These are phyloP conservation scores for Cercospora beticola DNA, from an alignment of 2,329 filamentous ascomycete species.

Conservation along the genomic window DNA sequence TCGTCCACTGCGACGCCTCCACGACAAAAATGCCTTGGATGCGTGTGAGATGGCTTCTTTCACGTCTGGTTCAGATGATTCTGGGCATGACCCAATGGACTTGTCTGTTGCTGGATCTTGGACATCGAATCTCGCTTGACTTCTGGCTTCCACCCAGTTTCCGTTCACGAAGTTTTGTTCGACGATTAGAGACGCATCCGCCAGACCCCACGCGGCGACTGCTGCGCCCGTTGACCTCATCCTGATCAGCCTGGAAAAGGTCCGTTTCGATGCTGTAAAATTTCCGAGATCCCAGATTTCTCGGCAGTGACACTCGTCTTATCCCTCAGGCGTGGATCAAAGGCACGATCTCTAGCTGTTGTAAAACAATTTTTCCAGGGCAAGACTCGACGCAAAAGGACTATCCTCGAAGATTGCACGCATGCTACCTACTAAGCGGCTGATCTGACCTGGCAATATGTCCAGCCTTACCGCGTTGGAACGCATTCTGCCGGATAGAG, in stretches of 20 bases:
- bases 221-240: neutral
- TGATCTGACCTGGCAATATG: neutral
- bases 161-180: neutral
- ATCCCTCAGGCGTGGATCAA: too few relatives aligned
- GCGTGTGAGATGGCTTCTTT: neutral
- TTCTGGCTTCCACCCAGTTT: neutral
- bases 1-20: neutral
- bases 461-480: neutral
- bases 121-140: neutral
- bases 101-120: neutral
- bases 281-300: neutral
- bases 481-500: neutral
- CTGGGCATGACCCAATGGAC: neutral
- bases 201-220: neutral
- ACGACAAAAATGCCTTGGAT: neutral
- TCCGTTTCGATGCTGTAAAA: neutral
- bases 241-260: neutral
- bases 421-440: neutral
- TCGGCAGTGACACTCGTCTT: too few relatives aligned
- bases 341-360: neutral
- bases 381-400: neutral
- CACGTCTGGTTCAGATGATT: neutral
- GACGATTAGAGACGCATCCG: neutral
- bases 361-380: neutral
- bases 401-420: neutral